Evolutionary conservation across 1,284 basidiomycete genomes (phyloP), one percentile per base, ranked within the genome.

Genomic region (Erythrobasidium hasegawianum): DNA sequence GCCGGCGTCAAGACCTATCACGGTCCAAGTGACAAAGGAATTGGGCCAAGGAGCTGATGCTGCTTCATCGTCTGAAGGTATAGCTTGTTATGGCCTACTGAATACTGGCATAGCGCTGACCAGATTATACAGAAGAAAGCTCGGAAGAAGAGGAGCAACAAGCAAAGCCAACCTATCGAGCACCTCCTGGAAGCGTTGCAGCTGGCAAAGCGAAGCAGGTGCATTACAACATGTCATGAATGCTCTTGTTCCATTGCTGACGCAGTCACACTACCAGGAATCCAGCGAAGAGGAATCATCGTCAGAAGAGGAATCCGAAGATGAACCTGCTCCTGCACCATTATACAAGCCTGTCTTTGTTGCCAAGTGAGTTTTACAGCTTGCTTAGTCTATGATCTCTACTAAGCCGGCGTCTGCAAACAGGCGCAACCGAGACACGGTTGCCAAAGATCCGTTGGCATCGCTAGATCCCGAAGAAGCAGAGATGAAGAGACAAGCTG

Each of bases 301-400:
- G n/a, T 45, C 40, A 20, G 68, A 69, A 39, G 71, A 86, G 61
- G 74, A 73, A n/a, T 67, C 67, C n/a, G 76, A 77, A 41, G 84
- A 76, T 22, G 79, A 80, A 49, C 74, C 73, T n/a, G 72, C 72
- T 2, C 72, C 75, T 3, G 71, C 74, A 83, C 87, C 79, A 68
- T 82, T 70, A 80, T 89, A 92, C 77, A 84, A 91, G 70, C 92
- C 93, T 1, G 86, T 94, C 0, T 96, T 95, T 75, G 84, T 95
- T 13, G 88, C 90, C 60, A 95, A 94, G 90, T 91, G 75, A 59
- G 85, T 80, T 38, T 5, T 33, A 33, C 69, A 59, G 43, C 14
- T 20, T 26, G n/a, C n/a, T n/a, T n/a, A n/a, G n/a, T n/a, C n/a
- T n/a, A n/a, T n/a, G n/a, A n/a, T n/a, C n/a, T n/a, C n/a, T n/a